Base-by-base conservation (phyloP, 2,329 filamentous ascomycete genomes). In the Cryphonectria parasitica region DNA sequence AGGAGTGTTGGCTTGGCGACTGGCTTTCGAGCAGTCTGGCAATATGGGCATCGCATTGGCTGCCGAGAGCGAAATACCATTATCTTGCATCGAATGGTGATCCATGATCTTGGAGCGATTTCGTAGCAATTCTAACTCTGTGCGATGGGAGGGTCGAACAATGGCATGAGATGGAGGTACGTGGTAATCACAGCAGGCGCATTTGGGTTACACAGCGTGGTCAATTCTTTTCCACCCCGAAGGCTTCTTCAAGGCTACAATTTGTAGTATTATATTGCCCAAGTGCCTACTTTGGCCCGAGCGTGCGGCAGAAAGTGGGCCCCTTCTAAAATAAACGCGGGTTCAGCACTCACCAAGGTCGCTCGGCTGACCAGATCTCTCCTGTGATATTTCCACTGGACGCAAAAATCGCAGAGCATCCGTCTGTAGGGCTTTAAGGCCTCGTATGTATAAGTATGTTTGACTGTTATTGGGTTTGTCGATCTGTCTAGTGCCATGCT, bases 401-500 rank as follows among this genome's bases (percentile, higher is more conserved):
- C 11, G 6, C n/a, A 56, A 31, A 56, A 13, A 13, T 28, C 52
- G 31, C n/a, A 56, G 52, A 54, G 8, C 52, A 28, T 25, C 10
- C 2, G 13, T 58, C 54, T 58, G 54, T 17, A 3, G 15, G 2
- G 17, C 34, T 1, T 19, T 31, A 19, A n/a, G 10, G 8, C 2
- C 22, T 22, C n/a, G 22, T n/a, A 49, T 11, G n/a, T 54, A 28
- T 54, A 39, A 39, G 36, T 66, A 22, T 1, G 58, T 2, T 56
- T 66, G 64, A 41, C n/a, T 66, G 28, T 28, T 28, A 17, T 34
- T 34, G 41, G 31, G n/a, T 58, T 8, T 34, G 45, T 58, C 7
- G 49, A 31, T 31, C 64, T 66, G 58, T 66, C 34, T 66, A n/a
- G 28, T 15, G 52, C 25, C 15, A 58, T 58, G 54, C 54, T 58